phyloP scores from a whole-genome alignment of 352 stramenopile genomes.

The Phytopythium montanum region DNA sequence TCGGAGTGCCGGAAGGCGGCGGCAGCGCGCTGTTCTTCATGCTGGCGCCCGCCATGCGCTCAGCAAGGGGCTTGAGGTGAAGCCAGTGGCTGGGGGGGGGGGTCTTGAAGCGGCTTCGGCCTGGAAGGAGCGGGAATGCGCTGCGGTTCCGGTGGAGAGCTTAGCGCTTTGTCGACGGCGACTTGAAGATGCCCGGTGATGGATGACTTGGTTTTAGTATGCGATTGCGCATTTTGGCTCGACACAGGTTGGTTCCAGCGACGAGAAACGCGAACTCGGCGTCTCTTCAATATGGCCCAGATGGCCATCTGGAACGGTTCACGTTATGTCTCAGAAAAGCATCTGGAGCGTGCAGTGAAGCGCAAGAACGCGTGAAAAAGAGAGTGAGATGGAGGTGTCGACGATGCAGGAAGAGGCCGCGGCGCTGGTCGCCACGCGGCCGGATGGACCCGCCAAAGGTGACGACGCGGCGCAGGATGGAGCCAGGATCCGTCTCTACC shows the following conservation, averaged over 20 bases:
- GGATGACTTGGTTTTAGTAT: not conserved
- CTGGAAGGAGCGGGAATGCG: not conserved
- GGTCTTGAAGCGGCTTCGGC: not conserved
- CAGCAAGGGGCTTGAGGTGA: not conserved
- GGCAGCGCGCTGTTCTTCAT: conserved; percentile 4
- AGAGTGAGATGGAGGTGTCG: not conserved
- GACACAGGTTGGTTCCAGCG: too few species aligned
- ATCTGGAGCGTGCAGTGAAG: not conserved
- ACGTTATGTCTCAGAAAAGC: not conserved
- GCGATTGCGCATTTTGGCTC: not conserved
- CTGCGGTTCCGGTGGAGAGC: not conserved
- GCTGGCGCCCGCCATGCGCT: not conserved
- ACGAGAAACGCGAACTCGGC: not conserved
- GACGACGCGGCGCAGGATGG: not conserved
- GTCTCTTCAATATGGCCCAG: not conserved
- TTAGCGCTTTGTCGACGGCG: not conserved
- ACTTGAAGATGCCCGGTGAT: not conserved
- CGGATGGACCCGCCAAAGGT: conserved; percentile 6
- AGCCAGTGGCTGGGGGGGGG: not conserved
- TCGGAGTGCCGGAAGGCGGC: conserved; percentile 8
- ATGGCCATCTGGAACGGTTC: not conserved
- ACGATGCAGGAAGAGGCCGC: not conserved
- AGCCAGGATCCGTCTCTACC: not conserved
- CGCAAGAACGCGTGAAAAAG: too few species aligned
- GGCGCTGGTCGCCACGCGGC: not conserved